Evolutionary conservation across 495 filamentous ascomycete genomes (phyloP).

Genomic region (Aspergillus funiculosus): DNA sequence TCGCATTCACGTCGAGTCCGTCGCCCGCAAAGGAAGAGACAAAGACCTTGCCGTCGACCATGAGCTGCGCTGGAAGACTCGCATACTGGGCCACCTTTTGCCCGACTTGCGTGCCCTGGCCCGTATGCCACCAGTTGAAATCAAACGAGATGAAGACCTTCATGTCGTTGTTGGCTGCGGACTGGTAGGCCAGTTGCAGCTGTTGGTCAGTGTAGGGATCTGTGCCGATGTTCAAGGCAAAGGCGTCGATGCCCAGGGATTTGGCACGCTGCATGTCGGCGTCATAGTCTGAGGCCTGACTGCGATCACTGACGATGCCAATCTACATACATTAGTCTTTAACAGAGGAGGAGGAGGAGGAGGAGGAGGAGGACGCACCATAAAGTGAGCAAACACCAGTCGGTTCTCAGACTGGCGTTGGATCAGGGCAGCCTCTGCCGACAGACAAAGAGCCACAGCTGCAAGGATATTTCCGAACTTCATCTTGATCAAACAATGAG

Average conservation of each 20-base stretch:
- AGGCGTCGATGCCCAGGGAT: constrained; percentile 53
- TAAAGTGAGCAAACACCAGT: constrained; percentile 56
- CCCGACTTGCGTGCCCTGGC: constrained; percentile 40
- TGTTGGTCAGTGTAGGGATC: constrained; percentile 50
- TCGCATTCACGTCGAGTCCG: constrained; percentile 40
- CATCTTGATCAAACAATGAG: background rate
- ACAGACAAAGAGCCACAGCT: background rate
- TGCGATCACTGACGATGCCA: constrained; percentile 47
- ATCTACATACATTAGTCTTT: constrained; percentile 31
- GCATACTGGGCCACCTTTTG: constrained; percentile 46
- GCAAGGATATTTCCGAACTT: background rate
- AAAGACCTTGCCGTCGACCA: constrained; percentile 50
- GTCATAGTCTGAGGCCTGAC: constrained; percentile 47
- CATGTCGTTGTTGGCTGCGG: constrained; percentile 52
- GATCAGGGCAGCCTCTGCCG: background rate
- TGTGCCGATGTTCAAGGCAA: constrained; percentile 54
- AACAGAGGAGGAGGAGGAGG: background rate
- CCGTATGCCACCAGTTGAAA: constrained; percentile 48
- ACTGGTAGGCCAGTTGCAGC: constrained; percentile 51
- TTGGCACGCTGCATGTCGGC: constrained; percentile 54
- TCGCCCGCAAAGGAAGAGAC: constrained; percentile 53
- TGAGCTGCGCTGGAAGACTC: constrained; percentile 47
- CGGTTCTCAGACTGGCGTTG: background rate
- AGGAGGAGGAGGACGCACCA: constrained; percentile 38
- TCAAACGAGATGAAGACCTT: constrained; percentile 60